phyloP scores from a whole-genome alignment of 768 basidiomycete genomes.

The Leccinum fibrillosum region DNA sequence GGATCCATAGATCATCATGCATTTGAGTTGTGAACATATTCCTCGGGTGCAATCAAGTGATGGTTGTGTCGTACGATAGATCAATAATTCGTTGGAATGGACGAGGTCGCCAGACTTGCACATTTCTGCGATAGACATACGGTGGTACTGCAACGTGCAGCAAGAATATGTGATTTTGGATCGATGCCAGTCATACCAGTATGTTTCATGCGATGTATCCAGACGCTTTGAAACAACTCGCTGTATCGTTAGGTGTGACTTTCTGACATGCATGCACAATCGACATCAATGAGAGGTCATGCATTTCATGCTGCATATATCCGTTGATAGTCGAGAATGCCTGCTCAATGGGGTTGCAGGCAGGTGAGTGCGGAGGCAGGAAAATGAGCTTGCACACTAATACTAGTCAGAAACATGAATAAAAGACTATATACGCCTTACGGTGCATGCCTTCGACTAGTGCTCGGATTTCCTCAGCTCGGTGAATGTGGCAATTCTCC shows the following conservation, averaged over 20 bases:
- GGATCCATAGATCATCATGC: no score
- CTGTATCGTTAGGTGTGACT: no score
- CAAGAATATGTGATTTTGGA: no score
- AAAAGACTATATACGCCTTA: not conserved
- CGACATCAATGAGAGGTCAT: not conserved
- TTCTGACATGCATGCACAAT: not conserved
- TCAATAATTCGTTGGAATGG: no score
- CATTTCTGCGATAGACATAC: no score
- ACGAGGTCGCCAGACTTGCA: no score
- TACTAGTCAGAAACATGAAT: not conserved
- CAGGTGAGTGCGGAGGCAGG: not conserved
- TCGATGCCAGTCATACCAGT: no score
- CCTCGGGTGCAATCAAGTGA: no score
- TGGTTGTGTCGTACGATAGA: no score
- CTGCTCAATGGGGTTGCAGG: not conserved
- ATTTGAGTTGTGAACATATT: no score
- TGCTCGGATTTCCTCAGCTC: not conserved
- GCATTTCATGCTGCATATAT: not conserved
- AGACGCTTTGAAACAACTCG: no score
- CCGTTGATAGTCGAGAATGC: not conserved
- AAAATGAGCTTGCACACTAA: not conserved
- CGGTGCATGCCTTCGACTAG: not conserved
- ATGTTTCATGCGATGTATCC: conserved; percentile 47
- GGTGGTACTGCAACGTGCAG: no score
- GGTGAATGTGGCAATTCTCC: not conserved